Evolutionary conservation across 768 basidiomycete genomes (phyloP), one percentile per base, ranked within the genome.

Genomic region (Termitomyces sp.): DNA sequence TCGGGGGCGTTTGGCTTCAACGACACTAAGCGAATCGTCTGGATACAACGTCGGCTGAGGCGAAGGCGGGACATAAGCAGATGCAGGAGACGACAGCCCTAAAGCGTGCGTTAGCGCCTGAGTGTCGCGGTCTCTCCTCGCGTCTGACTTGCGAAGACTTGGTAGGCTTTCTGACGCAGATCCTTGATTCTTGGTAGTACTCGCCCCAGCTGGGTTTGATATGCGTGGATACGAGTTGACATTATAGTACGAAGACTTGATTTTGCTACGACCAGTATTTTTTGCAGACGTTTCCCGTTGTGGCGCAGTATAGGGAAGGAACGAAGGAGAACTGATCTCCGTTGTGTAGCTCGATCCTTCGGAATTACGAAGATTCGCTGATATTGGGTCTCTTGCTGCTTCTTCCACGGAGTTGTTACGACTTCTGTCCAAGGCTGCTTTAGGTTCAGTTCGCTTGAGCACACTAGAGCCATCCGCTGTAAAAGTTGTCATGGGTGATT

Each of bases 1-100:
- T 45, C 49, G 31, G 16, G 52, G 36, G 10, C 44, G 56, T 33
- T 36, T 71, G 47, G 73, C 71, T 15, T 77, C 80, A 5, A 79
- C 75, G 38, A 85, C 73, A 56, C 84, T 86, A 68, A 86, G 71
- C 7, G 85, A 88, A 66, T 89, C 88, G 54, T 89, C 88, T 4
- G 87, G 86, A 63, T 83, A 86, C 53, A 88, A 61, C 7, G 84
- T 86, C 12, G 81, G 81, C 59, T 81, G 82, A 10, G 85, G 85
- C 15, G 80, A 76, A 43, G 75, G 69, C 20, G 66, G 61, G 3
- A 72, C 59, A 57, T 73, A 72, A 16, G 68, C 66, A 18, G 70
- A 64, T 40, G 63, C 63, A n/a, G 73, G 73, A n/a, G 76, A 71
- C 23, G 67, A 63, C 20, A 76, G 61, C 27, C 72, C 74, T n/a